Evolutionary conservation across 2,329 filamentous ascomycete genomes (phyloP), one percentile per base, ranked within the genome.

Genomic region (Fusarium palustre): DNA sequence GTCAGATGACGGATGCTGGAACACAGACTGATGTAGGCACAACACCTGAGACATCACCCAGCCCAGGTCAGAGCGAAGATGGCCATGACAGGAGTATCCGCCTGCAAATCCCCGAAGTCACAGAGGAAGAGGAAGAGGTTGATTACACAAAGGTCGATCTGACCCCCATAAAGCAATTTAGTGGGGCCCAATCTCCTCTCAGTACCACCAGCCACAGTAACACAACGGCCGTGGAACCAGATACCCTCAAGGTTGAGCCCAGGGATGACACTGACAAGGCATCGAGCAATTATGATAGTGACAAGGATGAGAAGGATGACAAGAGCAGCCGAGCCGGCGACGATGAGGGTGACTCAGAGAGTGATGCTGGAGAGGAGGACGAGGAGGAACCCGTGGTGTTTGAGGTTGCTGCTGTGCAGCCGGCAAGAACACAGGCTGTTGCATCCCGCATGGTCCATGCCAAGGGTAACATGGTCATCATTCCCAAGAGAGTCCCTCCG

Each of bases 391-490:
- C 90, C 3, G 83, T 93, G 34, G 86, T 94, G 31, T 91, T 90
- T 63, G 90, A 92, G 73, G 86, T 92, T 54, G 88, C 85, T 7
- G 83, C 87, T 18, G 82, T 85, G 22, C 85, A 88, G 64, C 85
- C 86, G 18, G 81, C 88, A 18, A 75, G 77, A 41, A 84, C 85
- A 9, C 86, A 88, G 54, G 86, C 88, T 41, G 82, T 88, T 48
- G 86, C 87, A 4, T 88, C 91, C 3, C 88, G 91, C 55, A 86
- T 89, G 57, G 88, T 94, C 59, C 85, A 87, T 31, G 91, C 89
- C 39, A 91, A 92, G 75, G 92, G 93, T 25, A 91, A 91, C 52
- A 83, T 97, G 52, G 92, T 97, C 30, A 94, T 89, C 46, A 97
- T 97, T 61, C 89, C 92, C 15, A 97, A 95, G 80, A 87, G 93